Conservation (phyloP, 1,284 basidiomycete species). For the Schizophyllum amplum region DNA sequence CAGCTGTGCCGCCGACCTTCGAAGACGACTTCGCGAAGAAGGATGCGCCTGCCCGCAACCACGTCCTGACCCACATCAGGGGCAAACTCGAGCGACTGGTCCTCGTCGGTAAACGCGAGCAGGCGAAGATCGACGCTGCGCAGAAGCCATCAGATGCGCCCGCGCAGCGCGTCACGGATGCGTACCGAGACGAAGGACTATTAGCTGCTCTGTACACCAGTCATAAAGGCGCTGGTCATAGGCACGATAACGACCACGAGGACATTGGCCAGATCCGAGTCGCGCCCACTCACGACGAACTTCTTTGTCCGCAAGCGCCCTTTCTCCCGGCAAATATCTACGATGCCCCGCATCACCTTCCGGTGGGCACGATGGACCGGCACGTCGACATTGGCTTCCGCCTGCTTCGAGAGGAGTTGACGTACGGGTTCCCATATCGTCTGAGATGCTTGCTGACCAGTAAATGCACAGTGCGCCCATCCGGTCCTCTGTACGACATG, state of each 20-base stretch:
- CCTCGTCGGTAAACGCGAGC: conserved; percentile 38
- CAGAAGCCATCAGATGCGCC: conserved; percentile 7
- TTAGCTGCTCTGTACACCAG: conserved; percentile 29
- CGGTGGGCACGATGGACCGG: conserved; percentile 45
- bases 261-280: conserved; percentile 51
- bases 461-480: conserved; percentile 35
- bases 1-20: conserved; percentile 20
- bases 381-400: conserved; percentile 64
- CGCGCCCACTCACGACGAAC: conserved; percentile 55
- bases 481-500: conserved; percentile 36
- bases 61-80: conserved; percentile 29
- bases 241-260: conserved; percentile 59
- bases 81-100: conserved; percentile 32
- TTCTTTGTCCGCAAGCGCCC: conserved; percentile 35
- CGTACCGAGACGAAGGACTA: conserved; percentile 21
- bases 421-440: conserved; percentile 29
- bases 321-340: conserved; percentile 53
- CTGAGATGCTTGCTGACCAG: not conserved
- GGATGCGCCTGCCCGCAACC: conserved; percentile 28
- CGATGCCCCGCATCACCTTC: conserved; percentile 52
- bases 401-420: conserved; percentile 60
- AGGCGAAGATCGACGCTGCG: conserved; percentile 20
- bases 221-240: conserved; percentile 41
- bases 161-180: not conserved
- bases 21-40: conserved; percentile 28